Evolutionary conservation across 148 eudicot species (phyloP).

Genomic region (Silene latifolia): DNA sequence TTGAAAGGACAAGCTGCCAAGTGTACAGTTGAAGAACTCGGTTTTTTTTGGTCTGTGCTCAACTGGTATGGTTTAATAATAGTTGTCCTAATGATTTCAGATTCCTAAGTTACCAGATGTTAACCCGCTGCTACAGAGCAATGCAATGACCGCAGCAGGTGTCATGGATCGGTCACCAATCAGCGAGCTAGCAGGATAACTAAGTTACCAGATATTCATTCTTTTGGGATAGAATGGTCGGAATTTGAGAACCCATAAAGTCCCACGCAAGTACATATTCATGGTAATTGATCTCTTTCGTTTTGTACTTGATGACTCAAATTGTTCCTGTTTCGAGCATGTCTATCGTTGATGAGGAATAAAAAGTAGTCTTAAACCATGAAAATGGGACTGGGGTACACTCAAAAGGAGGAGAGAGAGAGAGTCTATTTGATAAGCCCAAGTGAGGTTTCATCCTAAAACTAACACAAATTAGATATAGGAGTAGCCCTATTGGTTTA

Average conservation of each 20-base stretch:
- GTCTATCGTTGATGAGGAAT: not conserved
- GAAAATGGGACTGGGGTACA: too few relatives aligned
- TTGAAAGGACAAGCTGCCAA: slow-evolving; percentile 3
- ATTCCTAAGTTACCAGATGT: slow-evolving; percentile 92
- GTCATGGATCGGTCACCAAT: slow-evolving; percentile 98
- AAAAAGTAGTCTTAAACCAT: too few relatives aligned
- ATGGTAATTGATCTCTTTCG: not conserved
- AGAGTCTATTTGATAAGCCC: too few relatives aligned
- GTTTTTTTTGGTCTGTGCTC: not conserved
- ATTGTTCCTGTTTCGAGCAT: not conserved
- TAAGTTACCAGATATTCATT: not conserved
- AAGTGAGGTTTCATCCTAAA: too few relatives aligned
- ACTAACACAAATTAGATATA: too few relatives aligned
- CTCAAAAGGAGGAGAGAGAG: too few relatives aligned
- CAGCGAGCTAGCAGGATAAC: slow-evolving; percentile 85
- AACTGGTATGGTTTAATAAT: not conserved
- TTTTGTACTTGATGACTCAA: not conserved
- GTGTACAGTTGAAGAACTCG: not conserved
- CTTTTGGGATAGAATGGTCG: not conserved
- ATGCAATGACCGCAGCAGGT: slow-evolving; percentile 67
- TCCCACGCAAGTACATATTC: slow-evolving; percentile 13
- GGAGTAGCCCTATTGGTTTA: too few relatives aligned
- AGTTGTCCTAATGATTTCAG: slow-evolving; percentile 37
- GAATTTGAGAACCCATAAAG: not conserved
- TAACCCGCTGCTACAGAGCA: slow-evolving; percentile 65